phyloP scores from a whole-genome alignment of 805 yeast species.

The Wickerhamomyces sydowiorum region DNA sequence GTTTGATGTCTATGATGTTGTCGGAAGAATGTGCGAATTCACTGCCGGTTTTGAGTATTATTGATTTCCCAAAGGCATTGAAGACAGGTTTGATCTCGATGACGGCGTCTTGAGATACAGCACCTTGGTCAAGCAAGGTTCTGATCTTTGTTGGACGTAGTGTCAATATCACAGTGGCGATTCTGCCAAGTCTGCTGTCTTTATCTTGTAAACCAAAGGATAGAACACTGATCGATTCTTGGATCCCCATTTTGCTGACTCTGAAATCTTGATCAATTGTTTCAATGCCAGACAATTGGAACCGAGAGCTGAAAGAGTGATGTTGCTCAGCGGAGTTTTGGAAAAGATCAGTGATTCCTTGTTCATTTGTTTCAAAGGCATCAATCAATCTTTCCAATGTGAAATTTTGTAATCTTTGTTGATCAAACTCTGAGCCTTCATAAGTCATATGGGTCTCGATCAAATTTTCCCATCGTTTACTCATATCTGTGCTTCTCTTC shows the following conservation, averaged over 20 bases:
- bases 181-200: conserved; percentile 5
- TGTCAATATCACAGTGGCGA: conserved; percentile 13
- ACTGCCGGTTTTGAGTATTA: conserved; percentile 9
- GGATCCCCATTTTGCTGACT: conserved; percentile 7
- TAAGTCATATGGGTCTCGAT: conserved; percentile 11
- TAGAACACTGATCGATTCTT: conserved; percentile 12
- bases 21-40: conserved; percentile 6
- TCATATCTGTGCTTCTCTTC: conserved; percentile 10
- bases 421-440: conserved; percentile 12
- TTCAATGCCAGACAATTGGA: conserved; percentile 10
- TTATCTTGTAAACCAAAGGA: conserved; percentile 15
- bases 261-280: conserved; percentile 16
- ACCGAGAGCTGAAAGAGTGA: conserved; percentile 6
- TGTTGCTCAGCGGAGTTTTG: conserved; percentile 1
- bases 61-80: conserved; percentile 2
- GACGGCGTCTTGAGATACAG: conserved; percentile 3
- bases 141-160: conserved; percentile 9
- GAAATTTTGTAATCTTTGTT: conserved; percentile 7
- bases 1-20: conserved; percentile 11
- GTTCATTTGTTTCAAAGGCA: conserved; percentile 15
- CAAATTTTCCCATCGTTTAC: conserved; percentile 9
- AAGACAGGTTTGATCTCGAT: conserved; percentile 12
- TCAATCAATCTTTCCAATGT: conserved; percentile 10
- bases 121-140: conserved; percentile 3
- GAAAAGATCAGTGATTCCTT: conserved; percentile 7